Base-by-base conservation (phyloP, 2,329 filamentous ascomycete species). In the Paraphaeosphaeria sporulosa region DNA sequence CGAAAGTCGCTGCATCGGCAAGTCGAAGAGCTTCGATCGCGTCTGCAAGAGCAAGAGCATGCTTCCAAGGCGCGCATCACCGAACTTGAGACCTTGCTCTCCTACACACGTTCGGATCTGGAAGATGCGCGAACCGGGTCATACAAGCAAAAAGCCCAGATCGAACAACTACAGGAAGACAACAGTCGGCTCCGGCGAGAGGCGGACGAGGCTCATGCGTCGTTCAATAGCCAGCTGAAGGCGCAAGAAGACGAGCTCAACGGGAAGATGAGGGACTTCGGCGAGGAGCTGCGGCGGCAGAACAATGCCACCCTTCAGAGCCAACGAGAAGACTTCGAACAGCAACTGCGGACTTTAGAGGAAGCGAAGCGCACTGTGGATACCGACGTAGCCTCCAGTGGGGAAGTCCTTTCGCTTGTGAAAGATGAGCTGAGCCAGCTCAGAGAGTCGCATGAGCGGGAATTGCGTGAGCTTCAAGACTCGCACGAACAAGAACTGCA, bases 81-180 rank as follows among this genome's bases (percentile, higher is more conserved):
- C 2, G 72, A 77, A 53, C 71, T 77, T 32, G 74, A 76, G 48
- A 75, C 75, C 3, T 68, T 76, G 13, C 65, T 76, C 9, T 66
- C 71, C 1, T 77, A 71, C 56, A 76, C 74, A 9, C 70, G 71
- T 5, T 68, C 68, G 4, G 75, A 77, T 51, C 66, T 76, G 2
- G 74, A 76, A 17, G 60, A 60, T 30, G 57, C 70, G 13, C 71
- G 73, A 7, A 64, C 63, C 2, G 71, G 73, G 30, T 69, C 66
- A 38, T 74, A 74, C 65, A 72, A 65, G 57, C 69, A 75, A 27
- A 72, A 71, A 40, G 72, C 73, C 13, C 63, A 53, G 23, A 55
- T 72, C 9, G 48, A 61, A 1, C 57, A 23, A 1, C 32, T 75
- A 17, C 63, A 73, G 46, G 58, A 58, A 27, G 64, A 61, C 21